Base-by-base conservation (phyloP, 768 basidiomycete genomes). In the Cystofilobasidium capitatum region DNA sequence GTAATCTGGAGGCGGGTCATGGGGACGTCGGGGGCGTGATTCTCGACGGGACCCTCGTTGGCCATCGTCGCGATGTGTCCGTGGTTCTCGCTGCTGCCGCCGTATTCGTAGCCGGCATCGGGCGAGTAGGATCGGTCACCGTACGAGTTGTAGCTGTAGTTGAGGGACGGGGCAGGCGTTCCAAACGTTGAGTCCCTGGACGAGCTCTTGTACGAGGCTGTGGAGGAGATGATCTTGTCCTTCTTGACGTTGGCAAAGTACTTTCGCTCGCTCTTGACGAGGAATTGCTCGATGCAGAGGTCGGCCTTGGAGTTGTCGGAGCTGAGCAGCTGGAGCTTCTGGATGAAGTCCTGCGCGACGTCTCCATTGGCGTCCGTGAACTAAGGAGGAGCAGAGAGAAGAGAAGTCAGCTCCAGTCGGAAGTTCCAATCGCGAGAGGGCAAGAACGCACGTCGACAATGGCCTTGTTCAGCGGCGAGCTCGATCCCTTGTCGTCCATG, bases 351-450 rank as follows among this genome's bases (percentile, higher is more conserved):
- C 40, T 86, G 83, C 13, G 91, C 88, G 59, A 96, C 91, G 57
- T 89, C 89, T 40, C 92, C 92, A 75, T 94, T 91, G 0, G 89
- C 82, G 76, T 94, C 92, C 26, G 92, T 94, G 78, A 96, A 96
- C 88, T 91, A 39, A 39, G 69, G 44, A 51, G 70, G 64, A 59
- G 17, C 17, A 16, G 58, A 37, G 39, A n/a, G 33, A 22, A 59
- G 35, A 14, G 8, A 58, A 13, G 49, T 36, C 31, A 40, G 45
- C 22, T 9, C 9, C 40, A 47, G 44, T 16, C 0, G 20, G 3
- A 24, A 13, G 17, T 0, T 9, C 20, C 6, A 10, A 51, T 6
- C 2, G 29, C 47, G 20, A 26, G 54, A 39, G 57, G 8, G 17
- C 37, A 55, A 17, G 6, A 31, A 71, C 24, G 78, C 83, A 91